Base-by-base conservation (phyloP, 2,329 filamentous ascomycete genomes). In the Dactylellina drechsleri region DNA sequence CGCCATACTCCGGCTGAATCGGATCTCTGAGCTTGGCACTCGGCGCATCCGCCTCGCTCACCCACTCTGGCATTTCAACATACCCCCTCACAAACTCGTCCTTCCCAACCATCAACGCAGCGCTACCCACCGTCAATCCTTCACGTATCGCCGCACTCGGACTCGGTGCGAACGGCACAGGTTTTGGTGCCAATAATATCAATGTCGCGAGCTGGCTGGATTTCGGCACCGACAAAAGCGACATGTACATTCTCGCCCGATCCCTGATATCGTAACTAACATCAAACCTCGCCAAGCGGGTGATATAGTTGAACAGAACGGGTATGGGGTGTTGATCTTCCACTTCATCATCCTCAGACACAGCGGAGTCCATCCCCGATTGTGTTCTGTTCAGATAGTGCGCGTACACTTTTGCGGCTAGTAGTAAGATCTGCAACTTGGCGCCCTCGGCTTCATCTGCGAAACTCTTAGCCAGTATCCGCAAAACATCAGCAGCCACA, bases 351-450 rank as follows among this genome's bases (percentile, higher is more conserved):
- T 77, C 71, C 18, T 70, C 66, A 45, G 59, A 65, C 1, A 81
- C 76, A 28, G 81, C 77, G n/a, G 80, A 52, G 26, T 68, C 64
- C 2, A 50, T n/a, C 76, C 82, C 78, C 78, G 86, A 83, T 77
- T 84, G 83, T 80, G 87, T 85, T 74, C 87, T 86, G 80, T 92
- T 92, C 45, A 98, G 82, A 80, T 96, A 88, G 79, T 98, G 92
- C 15, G 98, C 86, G 80, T 98, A 98, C 1, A 98, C 93, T 80
- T 98, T 98, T n/a, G 95, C 94, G 5, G 92, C 95, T 2, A 99
- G 86, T 0, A 99, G 85, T 15, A 99, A 86, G 77, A 98, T 96
- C 81, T 99, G 95, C 71, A 93, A 86, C 81, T 96, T 97, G 12
- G 92, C 93, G 28, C 90, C 85, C 80, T 97, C 93, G 0, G 89